phyloP scores from a whole-genome alignment of 176 grass and related monocot species.

The Chrysopogon serrulatus region DNA sequence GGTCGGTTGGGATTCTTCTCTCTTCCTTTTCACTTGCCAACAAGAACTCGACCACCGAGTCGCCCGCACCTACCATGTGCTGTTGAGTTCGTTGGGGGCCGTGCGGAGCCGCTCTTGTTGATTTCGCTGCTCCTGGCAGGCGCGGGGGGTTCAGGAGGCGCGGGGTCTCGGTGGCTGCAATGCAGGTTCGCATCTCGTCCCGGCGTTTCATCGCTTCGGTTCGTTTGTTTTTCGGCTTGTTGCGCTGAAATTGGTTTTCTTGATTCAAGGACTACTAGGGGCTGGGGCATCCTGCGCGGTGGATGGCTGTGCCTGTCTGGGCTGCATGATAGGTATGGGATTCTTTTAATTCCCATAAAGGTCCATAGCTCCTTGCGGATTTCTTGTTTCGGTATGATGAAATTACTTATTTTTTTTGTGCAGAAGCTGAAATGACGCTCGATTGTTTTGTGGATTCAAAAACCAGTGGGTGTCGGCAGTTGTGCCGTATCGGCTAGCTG shows the following conservation, averaged over 20 bases:
- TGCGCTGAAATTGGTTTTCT: slow-evolving; percentile 11
- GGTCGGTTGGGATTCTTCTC: not conserved
- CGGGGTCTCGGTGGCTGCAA: slow-evolving; percentile 4
- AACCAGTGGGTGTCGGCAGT: not conserved
- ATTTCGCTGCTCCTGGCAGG: slow-evolving; percentile 20
- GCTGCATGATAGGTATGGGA: slow-evolving; percentile 18
- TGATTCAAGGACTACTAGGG: slow-evolving; percentile 5
- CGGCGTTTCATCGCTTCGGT: not conserved
- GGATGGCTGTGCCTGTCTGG: not conserved
- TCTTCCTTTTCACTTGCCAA: not conserved
- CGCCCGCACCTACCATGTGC: slow-evolving; percentile 19
- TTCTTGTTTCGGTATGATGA: not conserved
- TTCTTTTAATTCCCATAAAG: not conserved
- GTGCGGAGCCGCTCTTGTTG: slow-evolving; percentile 15
- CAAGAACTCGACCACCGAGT: not conserved
- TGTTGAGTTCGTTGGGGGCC: not conserved
- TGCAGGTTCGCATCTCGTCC: slow-evolving; percentile 17
- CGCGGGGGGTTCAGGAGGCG: not conserved
- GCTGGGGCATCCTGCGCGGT: not conserved
- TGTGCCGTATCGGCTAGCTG: not conserved
- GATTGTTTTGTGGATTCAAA: not conserved
- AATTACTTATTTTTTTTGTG: not conserved
- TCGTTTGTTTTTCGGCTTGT: not conserved
- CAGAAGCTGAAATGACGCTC: slow-evolving; percentile 10
- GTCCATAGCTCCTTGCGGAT: not conserved